Percentiles rank a stretch among this genome's conserved stretches.
phyloP scores from a whole-genome alignment of 208 protist genomes.

The Perkinsela sp. region DNA sequence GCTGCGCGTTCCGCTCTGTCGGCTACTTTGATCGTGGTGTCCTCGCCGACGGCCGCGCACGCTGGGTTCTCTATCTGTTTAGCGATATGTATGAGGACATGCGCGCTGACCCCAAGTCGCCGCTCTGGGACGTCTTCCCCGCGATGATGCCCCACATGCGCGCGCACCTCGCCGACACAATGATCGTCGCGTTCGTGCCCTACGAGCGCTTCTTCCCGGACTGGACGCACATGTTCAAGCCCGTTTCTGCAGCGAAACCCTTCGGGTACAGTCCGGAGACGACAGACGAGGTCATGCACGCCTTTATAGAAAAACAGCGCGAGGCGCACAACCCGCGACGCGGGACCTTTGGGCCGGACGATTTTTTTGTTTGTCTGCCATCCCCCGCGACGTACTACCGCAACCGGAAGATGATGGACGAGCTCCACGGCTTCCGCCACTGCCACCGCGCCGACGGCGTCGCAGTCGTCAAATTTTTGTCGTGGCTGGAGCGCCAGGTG shows the following conservation, averaged over 20 bases:
- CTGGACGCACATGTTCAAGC: not conserved
- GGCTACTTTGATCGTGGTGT: not conserved
- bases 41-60: not conserved
- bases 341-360: too few species aligned
- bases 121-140: not conserved
- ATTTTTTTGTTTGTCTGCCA: too few species aligned
- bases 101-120: not conserved
- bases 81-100: not conserved
- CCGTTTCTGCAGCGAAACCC: not conserved
- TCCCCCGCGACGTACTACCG: not conserved
- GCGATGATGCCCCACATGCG: not conserved
- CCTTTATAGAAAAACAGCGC: too few species aligned
- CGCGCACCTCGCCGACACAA: not conserved
- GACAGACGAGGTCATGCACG: too few species aligned
- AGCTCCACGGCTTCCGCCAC: not conserved
- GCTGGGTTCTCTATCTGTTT: not conserved
- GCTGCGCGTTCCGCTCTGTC: not conserved
- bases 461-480: not conserved
- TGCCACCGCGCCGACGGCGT: not conserved
- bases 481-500: not conserved
- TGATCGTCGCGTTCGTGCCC: not conserved
- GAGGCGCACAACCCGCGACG: too few species aligned
- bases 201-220: not conserved
- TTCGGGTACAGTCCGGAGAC: not conserved
- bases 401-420: not conserved